Evolutionary conservation across 2,329 filamentous ascomycete genomes (phyloP).

Genomic region (Samsoniella hepiali): DNA sequence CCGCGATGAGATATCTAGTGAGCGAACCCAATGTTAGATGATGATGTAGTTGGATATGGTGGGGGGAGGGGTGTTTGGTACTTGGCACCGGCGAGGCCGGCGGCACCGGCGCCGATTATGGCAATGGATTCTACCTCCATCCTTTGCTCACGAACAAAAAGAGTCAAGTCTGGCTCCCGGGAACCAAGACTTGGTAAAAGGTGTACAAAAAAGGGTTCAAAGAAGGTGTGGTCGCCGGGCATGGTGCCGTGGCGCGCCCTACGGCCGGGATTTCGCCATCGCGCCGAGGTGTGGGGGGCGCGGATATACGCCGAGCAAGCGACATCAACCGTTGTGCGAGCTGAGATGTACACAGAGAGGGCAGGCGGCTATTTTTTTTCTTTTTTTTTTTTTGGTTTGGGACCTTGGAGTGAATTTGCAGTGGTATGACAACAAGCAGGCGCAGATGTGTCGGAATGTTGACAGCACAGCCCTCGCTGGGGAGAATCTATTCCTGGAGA

Average conservation of each 20-base stretch:
- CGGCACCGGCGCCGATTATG: slow-evolving; percentile 70
- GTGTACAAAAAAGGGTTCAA: no score
- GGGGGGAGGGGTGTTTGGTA: slow-evolving; percentile 21
- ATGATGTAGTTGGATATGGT: background rate
- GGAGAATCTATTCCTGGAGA: background rate
- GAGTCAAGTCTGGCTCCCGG: background rate
- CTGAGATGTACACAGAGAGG: no score
- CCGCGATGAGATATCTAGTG: slow-evolving; percentile 63
- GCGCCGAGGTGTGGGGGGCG: slow-evolving; percentile 6
- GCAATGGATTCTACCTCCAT: slow-evolving; percentile 50
- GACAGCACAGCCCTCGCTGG: background rate
- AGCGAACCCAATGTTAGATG: background rate
- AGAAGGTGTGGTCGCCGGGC: background rate
- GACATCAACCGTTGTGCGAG: background rate
- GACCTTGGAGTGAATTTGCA: no score
- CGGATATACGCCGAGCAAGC: background rate
- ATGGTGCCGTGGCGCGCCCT: slow-evolving; percentile 2
- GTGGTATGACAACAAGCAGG: no score
- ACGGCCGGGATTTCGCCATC: slow-evolving; percentile 11
- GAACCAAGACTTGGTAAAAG: background rate
- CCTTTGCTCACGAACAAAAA: background rate
- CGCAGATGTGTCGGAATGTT: no score
- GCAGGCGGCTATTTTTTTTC: background rate
- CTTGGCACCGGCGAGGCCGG: slow-evolving; percentile 59
- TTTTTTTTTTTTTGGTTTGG: no score